These are phyloP conservation scores for Angomonas deanei DNA, from an alignment of 208 protist species.

Conservation along the genomic window DNA sequence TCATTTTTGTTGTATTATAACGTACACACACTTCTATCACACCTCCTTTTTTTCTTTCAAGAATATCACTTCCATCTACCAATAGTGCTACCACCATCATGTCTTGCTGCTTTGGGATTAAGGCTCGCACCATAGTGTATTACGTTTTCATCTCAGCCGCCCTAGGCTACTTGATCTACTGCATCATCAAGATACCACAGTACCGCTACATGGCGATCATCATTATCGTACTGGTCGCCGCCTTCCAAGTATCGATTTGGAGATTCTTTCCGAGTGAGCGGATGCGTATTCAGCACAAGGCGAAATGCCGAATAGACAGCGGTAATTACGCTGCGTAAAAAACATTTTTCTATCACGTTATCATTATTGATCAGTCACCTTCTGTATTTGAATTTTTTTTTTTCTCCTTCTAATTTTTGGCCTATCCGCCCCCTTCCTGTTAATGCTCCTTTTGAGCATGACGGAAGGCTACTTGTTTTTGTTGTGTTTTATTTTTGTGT, in stretches of 20 bases:
- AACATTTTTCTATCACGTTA: not conserved
- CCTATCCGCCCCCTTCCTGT: not conserved
- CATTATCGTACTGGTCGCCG: slow-evolving; percentile 18
- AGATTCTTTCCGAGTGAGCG: slow-evolving; percentile 28
- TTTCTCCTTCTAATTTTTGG: slow-evolving; percentile 7
- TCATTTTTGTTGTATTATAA: not conserved
- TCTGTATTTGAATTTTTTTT: not conserved
- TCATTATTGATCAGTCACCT: not conserved
- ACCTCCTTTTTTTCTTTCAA: not conserved
- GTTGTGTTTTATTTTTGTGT: not conserved
- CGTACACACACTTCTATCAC: not conserved
- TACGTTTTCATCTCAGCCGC: slow-evolving; percentile 4
- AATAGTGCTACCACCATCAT: not conserved
- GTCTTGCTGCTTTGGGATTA: not conserved
- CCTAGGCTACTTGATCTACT: slow-evolving; percentile 22
- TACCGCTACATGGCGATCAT: slow-evolving; percentile 38
- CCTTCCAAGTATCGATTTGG: slow-evolving; percentile 20
- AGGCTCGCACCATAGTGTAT: slow-evolving; percentile 7
- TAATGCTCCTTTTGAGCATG: no score
- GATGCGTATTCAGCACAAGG: slow-evolving; percentile 9
- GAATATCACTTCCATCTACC: not conserved
- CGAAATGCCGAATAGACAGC: not conserved
- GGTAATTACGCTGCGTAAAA: not conserved
- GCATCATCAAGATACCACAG: slow-evolving; percentile 21
- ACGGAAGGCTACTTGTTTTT: not conserved